These are phyloP conservation scores for Penicillium sp. DNA, from an alignment of 2,329 filamentous ascomycete species.

Conservation along the genomic window DNA sequence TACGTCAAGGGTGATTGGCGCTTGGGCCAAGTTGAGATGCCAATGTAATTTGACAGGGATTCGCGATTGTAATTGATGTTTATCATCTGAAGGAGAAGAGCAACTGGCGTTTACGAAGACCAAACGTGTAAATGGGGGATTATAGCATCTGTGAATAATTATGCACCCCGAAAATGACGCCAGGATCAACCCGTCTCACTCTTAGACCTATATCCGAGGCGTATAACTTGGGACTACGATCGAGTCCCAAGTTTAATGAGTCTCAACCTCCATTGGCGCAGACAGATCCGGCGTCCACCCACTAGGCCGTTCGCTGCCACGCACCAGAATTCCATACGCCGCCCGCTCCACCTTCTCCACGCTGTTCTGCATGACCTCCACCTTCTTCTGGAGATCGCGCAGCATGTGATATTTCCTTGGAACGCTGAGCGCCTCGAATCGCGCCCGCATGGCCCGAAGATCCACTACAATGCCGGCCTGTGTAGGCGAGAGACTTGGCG, in stretches of 20 bases:
- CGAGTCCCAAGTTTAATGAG: slow-evolving; percentile 28
- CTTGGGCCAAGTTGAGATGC: too few relatives aligned
- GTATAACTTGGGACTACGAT: not conserved
- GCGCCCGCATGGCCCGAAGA: slow-evolving; percentile 72
- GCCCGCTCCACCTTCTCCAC: slow-evolving; percentile 92
- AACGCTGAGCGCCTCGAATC: slow-evolving; percentile 71
- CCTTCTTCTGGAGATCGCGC: slow-evolving; percentile 71
- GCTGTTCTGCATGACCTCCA: slow-evolving; percentile 79
- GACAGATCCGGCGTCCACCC: slow-evolving; percentile 85
- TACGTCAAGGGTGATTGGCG: too few relatives aligned
- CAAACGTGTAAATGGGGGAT: too few relatives aligned
- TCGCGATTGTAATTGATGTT: too few relatives aligned
- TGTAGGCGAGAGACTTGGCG: slow-evolving; percentile 27
- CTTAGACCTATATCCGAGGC: not conserved
- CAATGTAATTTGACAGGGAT: too few relatives aligned
- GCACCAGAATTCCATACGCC: slow-evolving; percentile 81
- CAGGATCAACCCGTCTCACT: not conserved
- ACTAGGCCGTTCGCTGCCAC: slow-evolving; percentile 82
- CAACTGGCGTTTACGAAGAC: too few relatives aligned
- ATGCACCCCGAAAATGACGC: not conserved
- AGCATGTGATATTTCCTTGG: slow-evolving; percentile 53
- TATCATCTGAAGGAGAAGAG: too few relatives aligned
- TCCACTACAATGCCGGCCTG: slow-evolving; percentile 73
- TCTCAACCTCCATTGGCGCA: slow-evolving; percentile 41
- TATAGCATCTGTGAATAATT: too few relatives aligned